Conservation (phyloP, 371 early-diverging fungal genomes). For the Antonospora locustae region DNA sequence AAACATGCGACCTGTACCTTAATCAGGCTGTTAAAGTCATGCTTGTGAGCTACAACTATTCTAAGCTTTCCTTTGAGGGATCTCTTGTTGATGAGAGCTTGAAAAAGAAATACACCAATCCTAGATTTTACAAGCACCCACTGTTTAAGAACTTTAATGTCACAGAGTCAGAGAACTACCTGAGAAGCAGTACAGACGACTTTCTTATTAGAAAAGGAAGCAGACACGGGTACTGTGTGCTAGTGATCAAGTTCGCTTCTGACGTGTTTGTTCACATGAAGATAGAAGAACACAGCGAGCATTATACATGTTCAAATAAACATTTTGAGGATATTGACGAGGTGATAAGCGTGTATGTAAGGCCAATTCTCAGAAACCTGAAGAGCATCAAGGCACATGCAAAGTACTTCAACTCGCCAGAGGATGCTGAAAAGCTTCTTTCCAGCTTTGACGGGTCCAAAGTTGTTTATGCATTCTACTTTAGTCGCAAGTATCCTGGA, state of each 20-base stretch:
- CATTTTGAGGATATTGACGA: conserved; percentile 28
- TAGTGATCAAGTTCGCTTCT: conserved; percentile 8
- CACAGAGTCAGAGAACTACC: conserved; percentile 10
- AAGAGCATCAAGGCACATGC: conserved; percentile 22
- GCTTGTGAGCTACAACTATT: conserved; percentile 31
- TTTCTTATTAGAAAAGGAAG: conserved; percentile 9
- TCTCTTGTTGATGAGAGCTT: conserved; percentile 15
- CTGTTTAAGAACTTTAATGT: conserved; percentile 15
- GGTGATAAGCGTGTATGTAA: conserved; percentile 13
- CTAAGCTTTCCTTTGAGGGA: conserved; percentile 20
- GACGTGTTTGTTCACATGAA: conserved; percentile 11
- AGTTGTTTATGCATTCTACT: conserved; percentile 27
- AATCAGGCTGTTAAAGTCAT: conserved; percentile 9
- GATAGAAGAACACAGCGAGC: background rate
- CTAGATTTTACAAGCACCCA: conserved; percentile 21
- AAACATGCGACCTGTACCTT: background rate
- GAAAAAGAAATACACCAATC: background rate
- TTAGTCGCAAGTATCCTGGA: conserved; percentile 36
- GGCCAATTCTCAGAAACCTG: conserved; percentile 8
- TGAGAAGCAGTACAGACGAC: conserved; percentile 4
- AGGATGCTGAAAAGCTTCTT: conserved; percentile 11
- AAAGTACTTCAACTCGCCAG: conserved; percentile 16
- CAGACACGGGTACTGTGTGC: conserved; percentile 2
- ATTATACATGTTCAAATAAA: background rate
- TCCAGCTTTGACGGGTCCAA: background rate